Evolutionary conservation across 257 asterid genomes (phyloP).

Genomic region (Cynanchum wilfordii): DNA sequence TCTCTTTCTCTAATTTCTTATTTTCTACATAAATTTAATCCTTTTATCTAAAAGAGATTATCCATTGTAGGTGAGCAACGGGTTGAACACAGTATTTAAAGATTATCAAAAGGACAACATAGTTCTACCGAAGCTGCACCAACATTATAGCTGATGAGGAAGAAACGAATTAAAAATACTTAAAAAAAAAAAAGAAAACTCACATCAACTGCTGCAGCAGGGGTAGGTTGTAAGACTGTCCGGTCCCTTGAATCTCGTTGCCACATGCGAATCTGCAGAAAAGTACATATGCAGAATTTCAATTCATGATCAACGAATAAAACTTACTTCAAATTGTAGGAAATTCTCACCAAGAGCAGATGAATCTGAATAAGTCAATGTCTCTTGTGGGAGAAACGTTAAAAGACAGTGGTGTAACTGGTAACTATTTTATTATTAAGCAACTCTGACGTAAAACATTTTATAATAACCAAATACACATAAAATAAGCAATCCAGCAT

Average conservation of each 20-base stretch:
- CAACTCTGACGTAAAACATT: neutral
- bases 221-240: constrained; percentile 88
- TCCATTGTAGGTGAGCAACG: neutral
- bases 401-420: neutral
- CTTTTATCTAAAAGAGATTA: neutral
- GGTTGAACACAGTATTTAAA: neutral
- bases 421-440: neutral
- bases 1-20: neutral
- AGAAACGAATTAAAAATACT: constrained; percentile 2
- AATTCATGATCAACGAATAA: constrained; percentile 7
- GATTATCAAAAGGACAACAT: neutral
- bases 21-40: neutral
- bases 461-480: neutral
- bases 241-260: constrained; percentile 88
- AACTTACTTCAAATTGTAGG: no score
- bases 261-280: constrained; percentile 85
- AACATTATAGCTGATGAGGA: neutral
- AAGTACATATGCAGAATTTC: neutral
- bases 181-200: constrained; percentile 29
- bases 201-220: constrained; percentile 98
- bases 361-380: neutral
- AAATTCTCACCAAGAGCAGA: neutral
- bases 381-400: neutral
- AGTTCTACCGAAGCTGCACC: neutral
- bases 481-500: neutral